A percentile compares a stretch with the other conserved stretches of the same genome.
These are phyloP conservation scores for Balansia obtecta DNA, from an alignment of 2,329 filamentous ascomycete species.

Conservation along the genomic window DNA sequence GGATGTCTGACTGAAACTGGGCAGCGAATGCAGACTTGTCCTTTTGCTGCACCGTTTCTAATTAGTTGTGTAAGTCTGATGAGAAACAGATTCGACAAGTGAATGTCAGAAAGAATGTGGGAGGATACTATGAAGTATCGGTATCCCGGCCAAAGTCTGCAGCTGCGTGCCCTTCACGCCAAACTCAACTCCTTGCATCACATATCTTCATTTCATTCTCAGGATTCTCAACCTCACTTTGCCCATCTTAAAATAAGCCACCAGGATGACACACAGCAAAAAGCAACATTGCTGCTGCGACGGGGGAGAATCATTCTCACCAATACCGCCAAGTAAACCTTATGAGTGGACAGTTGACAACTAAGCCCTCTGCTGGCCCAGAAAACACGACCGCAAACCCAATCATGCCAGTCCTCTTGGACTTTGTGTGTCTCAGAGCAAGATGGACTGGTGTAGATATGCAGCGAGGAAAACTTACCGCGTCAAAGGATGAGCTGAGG, in stretches of 20 bases:
- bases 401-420: background rate
- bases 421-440: conserved; percentile 17
- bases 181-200: no score
- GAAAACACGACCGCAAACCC: conserved; percentile 33
- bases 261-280: conserved; percentile 23
- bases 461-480: conserved; percentile 47
- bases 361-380: conserved; percentile 39
- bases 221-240: conserved; percentile 5
- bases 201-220: no score
- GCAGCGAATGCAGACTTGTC: no score
- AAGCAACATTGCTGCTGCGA: conserved; percentile 34
- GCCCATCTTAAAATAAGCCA: conserved; percentile 17
- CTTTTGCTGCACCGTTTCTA: no score
- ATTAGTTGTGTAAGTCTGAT: no score
- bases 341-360: conserved; percentile 31
- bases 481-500: conserved; percentile 45
- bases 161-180: no score
- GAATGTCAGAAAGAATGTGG: no score
- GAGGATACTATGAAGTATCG: no score
- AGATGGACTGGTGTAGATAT: conserved; percentile 40
- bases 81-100: no score
- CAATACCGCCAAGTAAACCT: conserved; percentile 39
- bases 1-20: no score
- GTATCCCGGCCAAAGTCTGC: no score
- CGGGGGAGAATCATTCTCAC: conserved; percentile 37